Conservation (phyloP, 2,329 filamentous ascomycete species). For the Sordariomycetes sp. region DNA sequence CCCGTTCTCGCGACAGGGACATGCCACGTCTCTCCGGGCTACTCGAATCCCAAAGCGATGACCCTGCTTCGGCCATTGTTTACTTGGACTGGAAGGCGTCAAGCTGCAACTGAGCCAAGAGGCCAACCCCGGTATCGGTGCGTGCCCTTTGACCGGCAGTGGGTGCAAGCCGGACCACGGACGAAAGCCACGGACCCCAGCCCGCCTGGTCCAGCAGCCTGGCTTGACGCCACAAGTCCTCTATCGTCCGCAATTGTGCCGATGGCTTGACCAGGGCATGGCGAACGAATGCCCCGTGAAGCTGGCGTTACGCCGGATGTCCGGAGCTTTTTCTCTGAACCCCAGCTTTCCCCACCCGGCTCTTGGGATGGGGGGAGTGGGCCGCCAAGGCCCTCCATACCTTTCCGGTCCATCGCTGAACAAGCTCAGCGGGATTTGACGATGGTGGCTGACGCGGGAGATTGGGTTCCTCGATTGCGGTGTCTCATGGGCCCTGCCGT, state of each 20-base stretch:
- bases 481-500: neutral
- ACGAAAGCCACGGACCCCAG: neutral
- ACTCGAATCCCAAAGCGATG: no score
- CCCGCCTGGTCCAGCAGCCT: neutral
- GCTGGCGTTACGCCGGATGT: neutral
- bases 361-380: neutral
- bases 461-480: neutral
- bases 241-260: conserved; percentile 2
- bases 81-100: no score
- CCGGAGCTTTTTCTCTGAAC: neutral
- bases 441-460: neutral
- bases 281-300: neutral
- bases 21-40: no score
- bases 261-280: neutral
- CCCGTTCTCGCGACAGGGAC: no score
- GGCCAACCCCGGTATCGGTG: no score
- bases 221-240: neutral
- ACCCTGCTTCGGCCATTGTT: no score
- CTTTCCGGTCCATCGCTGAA: neutral
- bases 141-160: no score
- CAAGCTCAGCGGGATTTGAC: neutral
- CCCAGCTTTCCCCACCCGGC: neutral
- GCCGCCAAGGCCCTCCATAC: neutral
- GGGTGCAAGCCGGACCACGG: neutral
- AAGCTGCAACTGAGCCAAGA: no score